Conservation (phyloP, 192 early-diverging fungal species). For the Coemansia sp. region DNA sequence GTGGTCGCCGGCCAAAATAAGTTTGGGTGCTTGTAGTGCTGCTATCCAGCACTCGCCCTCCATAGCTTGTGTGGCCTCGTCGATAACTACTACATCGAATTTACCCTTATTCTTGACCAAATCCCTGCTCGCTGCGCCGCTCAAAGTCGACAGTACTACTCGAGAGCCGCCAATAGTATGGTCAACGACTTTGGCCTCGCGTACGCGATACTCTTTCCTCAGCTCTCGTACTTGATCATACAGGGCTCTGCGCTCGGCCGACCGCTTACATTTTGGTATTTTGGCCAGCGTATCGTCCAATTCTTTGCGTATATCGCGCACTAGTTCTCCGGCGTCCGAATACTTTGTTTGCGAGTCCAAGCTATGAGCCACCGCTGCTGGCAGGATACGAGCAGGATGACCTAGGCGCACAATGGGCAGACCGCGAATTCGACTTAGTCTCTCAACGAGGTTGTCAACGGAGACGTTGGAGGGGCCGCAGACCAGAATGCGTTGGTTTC, state of each 20-base stretch:
- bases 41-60: constrained; percentile 93
- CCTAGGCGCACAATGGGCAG: constrained; percentile 79
- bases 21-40: constrained; percentile 67
- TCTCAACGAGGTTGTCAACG: constrained; percentile 86
- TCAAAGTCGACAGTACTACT: constrained; percentile 80
- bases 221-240: constrained; percentile 70
- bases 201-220: constrained; percentile 65
- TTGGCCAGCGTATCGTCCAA: constrained; percentile 68
- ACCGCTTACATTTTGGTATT: constrained; percentile 66
- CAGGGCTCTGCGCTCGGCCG: constrained; percentile 63
- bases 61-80: constrained; percentile 86
- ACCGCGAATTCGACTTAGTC: constrained; percentile 61
- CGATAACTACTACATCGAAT: constrained; percentile 88
- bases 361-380: constrained; percentile 65
- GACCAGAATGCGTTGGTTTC: constrained; percentile 71
- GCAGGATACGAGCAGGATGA: constrained; percentile 81
- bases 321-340: constrained; percentile 72
- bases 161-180: constrained; percentile 61
- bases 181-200: constrained; percentile 71
- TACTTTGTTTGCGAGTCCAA: constrained; percentile 70
- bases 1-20: constrained; percentile 89
- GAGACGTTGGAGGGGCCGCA: constrained; percentile 91
- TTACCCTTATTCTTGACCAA: constrained; percentile 42
- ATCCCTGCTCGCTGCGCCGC: constrained; percentile 62
- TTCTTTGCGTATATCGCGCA: constrained; percentile 76